phyloP scores from a whole-genome alignment of 495 filamentous ascomycete genomes.

The Talaromyces ruber region DNA sequence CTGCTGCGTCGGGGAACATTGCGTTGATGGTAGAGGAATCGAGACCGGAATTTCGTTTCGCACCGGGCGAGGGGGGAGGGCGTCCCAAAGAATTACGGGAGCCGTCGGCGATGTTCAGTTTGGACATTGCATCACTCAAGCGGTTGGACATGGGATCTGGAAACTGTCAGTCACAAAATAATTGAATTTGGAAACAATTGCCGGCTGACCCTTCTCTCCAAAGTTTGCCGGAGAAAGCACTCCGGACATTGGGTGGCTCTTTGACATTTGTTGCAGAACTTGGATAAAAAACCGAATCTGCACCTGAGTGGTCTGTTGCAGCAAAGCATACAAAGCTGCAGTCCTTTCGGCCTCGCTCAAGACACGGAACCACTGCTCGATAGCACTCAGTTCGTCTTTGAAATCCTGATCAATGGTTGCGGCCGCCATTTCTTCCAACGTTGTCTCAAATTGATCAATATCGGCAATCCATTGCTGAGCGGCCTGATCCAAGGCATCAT shows the following conservation, averaged over 20 bases:
- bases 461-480: slow-evolving; percentile 98
- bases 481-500: slow-evolving; percentile 86
- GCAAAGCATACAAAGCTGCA: slow-evolving; percentile 85
- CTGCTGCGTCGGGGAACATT: slow-evolving; percentile 98
- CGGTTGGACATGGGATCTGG: slow-evolving; percentile 96
- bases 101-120: slow-evolving; percentile 68
- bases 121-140: slow-evolving; percentile 95
- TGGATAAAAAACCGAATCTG: slow-evolving; percentile 99
- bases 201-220: slow-evolving; percentile 71
- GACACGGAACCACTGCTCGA: slow-evolving; percentile 99
- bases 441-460: slow-evolving; percentile 96
- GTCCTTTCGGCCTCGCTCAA: slow-evolving; percentile 94
- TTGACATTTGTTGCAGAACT: slow-evolving; percentile 96
- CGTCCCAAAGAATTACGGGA: slow-evolving; percentile 78
- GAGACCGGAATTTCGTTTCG: slow-evolving; percentile 85
- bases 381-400: slow-evolving; percentile 97
- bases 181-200: background rate
- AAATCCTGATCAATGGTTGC: slow-evolving; percentile 98
- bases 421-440: slow-evolving; percentile 96
- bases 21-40: slow-evolving; percentile 93
- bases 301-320: slow-evolving; percentile 98
- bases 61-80: slow-evolving; percentile 67
- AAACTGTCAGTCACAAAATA: slow-evolving; percentile 3
- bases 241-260: slow-evolving; percentile 94
- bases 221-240: slow-evolving; percentile 93